Base-by-base conservation (phyloP, 1,139 yeast species). In the Kodamaea derodonti region DNA sequence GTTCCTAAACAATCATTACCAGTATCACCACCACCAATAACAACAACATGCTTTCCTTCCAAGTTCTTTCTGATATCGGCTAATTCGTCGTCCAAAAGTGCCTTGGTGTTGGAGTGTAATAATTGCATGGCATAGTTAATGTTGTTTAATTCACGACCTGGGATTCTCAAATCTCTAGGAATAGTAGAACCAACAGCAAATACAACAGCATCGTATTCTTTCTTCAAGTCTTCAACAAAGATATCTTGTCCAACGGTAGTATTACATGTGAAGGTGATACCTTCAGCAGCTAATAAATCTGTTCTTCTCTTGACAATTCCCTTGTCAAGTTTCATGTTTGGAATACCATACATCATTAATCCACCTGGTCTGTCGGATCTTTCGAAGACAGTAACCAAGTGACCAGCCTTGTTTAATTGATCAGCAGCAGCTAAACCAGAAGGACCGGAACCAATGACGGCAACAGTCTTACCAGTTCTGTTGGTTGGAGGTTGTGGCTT, bases 1-100 rank as follows among this genome's bases (percentile, higher is more conserved):
- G 98, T 92, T 65, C 97, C 98, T 56, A 92, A 77, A 76, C 97
- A 92, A 72, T 92, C 98, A 58, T 92, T 92, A 78, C 98, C 98
- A 29, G 98, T 92, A 62, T 92, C 98, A 77, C 98, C 98, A 70
- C 98, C 98, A 55, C 98, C 98, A 69, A 92, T 90, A 39, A 92
- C 97, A 54, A 92, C 80, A 39, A 92, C 97, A 47, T 85, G 72
- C 72, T 90, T 92, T 48, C 95, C 97, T 44, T 74, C 79, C 42
- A 92, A 65, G 43, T 77, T 73, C 47, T 74, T 67, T 48, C 84
- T 78, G 39, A 90, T 82, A 40, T 81, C 85, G 41, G 80, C 95
- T 57, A 90, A 73, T 51, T 85, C 78, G 45, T 82, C 82, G 40
- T 85, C 90, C 49, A 92, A 76, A 52, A 92, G 72, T 2, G 96